Conservation (phyloP, 345 rosid species). For the Eucalyptus regnans region DNA sequence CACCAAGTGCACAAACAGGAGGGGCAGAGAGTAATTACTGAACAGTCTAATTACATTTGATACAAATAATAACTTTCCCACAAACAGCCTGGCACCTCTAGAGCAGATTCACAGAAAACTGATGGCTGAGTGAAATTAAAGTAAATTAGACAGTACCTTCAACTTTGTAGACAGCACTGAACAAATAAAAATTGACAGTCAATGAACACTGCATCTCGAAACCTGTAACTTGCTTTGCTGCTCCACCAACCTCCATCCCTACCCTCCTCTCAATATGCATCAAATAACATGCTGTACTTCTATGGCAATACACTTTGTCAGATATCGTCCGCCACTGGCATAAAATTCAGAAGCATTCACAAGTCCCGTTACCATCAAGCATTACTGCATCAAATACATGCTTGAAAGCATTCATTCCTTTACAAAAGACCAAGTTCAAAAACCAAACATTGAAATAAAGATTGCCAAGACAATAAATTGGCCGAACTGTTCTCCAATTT, state of each 20-base stretch:
- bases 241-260: not conserved
- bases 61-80: not conserved
- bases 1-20: not conserved
- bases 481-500: conserved; percentile 1
- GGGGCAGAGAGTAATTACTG: not conserved
- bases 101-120: not conserved
- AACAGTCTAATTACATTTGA: not conserved
- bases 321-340: not conserved
- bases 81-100: not conserved
- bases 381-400: not conserved
- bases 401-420: not conserved
- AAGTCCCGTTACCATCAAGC: not conserved
- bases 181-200: not conserved
- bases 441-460: not conserved
- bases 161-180: not conserved
- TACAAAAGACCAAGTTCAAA: not conserved
- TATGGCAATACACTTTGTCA: not conserved
- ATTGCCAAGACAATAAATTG: not conserved
- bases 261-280: not conserved
- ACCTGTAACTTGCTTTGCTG: not conserved
- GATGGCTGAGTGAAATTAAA: not conserved
- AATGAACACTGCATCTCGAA: not conserved
- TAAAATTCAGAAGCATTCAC: not conserved
- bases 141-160: not conserved
- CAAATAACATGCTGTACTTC: not conserved